Evolutionary conservation across 805 yeast species (phyloP), one percentile per base, ranked within the genome.

Genomic region (Ogataea pini): DNA sequence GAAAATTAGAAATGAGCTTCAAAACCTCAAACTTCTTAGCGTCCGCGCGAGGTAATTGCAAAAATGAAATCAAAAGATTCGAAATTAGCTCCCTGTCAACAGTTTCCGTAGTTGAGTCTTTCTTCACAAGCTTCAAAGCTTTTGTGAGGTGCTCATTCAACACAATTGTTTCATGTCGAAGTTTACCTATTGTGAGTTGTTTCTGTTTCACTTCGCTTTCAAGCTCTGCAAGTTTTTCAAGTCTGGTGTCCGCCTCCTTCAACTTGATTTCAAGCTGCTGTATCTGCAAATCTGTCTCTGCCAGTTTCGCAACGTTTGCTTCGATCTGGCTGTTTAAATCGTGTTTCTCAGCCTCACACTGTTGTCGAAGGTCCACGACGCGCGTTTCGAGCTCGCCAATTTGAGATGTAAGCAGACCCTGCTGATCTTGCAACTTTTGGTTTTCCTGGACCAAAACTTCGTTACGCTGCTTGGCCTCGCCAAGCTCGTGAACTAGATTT

Each of bases 91-190:
- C 96, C 62, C 86, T 85, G 65, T 92, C 98, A 1, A 92, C 89
- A 7, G 85, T 77, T 42, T 84, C 87, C 7, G 89, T 80, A 32
- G 82, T 81, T 34, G 87, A 80, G 44, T 85, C 86, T 61, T 84
- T 84, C 59, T 90, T 89, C 50, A 94, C 78, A 76, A 92, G 74
- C 20, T 89, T 81, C 52, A 92, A 70, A 1, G 98, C 96, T 61
- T 94, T 92, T n/a, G 96, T 90, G 46, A 94, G 71, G 69, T 94
- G 98, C 63, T 94, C 99, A 64, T 94, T 94, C 49, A 92, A 71
- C 20, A 89, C 88, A 8, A 94, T 92, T 1, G 96, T 92, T 65
- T 94, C 99, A 65, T 92, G 98, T 45, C 97, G 80, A 42, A 94
- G 76, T 63, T 92, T 94, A 1, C 98, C 98, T 44, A 94, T 81